These are phyloP conservation scores for Metroxylon sagu DNA, from an alignment of 176 grass and related monocot genomes.

Conservation along the genomic window DNA sequence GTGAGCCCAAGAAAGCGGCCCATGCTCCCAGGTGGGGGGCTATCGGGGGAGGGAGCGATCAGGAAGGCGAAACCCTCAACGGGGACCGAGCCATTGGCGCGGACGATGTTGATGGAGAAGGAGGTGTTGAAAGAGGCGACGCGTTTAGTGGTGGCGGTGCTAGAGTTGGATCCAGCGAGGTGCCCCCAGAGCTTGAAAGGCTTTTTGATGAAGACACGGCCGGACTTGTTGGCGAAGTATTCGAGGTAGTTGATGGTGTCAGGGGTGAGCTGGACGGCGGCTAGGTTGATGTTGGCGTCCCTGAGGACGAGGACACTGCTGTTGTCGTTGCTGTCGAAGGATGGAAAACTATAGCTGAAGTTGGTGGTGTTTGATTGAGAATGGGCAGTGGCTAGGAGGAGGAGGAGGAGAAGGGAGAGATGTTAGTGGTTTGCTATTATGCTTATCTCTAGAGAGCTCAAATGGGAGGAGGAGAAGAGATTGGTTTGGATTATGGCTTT, in stretches of 20 bases:
- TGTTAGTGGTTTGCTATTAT: too few species aligned
- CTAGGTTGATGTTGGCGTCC: not conserved
- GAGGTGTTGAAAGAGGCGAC: slow-evolving; percentile 43
- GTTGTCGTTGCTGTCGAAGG: not conserved
- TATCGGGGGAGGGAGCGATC: slow-evolving; percentile 17
- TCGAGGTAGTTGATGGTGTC: slow-evolving; percentile 1
- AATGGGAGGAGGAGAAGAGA: too few species aligned
- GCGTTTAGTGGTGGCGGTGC: not conserved
- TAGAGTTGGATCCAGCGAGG: not conserved
- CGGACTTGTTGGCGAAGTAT: slow-evolving; percentile 29
- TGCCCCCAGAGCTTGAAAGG: slow-evolving; percentile 32
- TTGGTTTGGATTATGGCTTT: too few species aligned
- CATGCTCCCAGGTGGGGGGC: slow-evolving; percentile 23
- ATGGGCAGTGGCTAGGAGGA: too few species aligned
- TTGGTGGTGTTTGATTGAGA: too few species aligned
- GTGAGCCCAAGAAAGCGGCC: slow-evolving; percentile 53
- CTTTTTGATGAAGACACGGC: slow-evolving; percentile 20
- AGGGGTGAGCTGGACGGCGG: slow-evolving; percentile 49
- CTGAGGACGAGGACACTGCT: not conserved
- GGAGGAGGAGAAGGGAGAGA: too few species aligned
- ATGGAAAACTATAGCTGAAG: not conserved
- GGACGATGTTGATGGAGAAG: slow-evolving; percentile 47
- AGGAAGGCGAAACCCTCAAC: slow-evolving; percentile 36
- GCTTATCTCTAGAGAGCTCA: too few species aligned
- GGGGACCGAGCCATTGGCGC: not conserved